A percentile compares a stretch with the other conserved stretches of the same genome.
Evolutionary conservation across 2,329 filamentous ascomycete genomes (phyloP).

Genomic region (Colletotrichum sp.): DNA sequence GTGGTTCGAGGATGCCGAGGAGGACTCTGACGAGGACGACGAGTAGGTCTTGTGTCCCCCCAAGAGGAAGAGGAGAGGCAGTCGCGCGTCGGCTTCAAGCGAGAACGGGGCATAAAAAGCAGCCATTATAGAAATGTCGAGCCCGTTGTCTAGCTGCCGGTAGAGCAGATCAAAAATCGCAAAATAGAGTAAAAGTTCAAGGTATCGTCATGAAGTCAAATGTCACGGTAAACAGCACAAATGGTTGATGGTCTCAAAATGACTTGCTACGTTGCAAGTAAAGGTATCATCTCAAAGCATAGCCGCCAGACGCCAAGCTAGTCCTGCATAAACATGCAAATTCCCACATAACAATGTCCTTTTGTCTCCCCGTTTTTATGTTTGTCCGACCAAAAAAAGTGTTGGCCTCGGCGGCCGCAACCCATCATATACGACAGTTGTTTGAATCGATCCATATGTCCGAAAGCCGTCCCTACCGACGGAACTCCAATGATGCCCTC

Average conservation of each 20-base stretch:
- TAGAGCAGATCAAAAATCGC: neutral
- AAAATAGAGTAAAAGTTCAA: conserved; percentile 4
- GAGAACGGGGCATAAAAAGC: neutral
- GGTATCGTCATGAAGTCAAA: neutral
- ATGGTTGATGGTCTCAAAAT: neutral
- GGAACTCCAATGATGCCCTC: neutral
- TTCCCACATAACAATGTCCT: neutral
- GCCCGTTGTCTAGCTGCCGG: neutral
- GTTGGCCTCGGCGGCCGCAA: neutral
- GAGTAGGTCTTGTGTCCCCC: conserved; percentile 18
- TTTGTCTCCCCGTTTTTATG: neutral
- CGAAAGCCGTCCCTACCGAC: neutral
- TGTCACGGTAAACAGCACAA: neutral
- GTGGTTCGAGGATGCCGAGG: conserved; percentile 79
- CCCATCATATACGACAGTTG: neutral
- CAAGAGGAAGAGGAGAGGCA: neutral
- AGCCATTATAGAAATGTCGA: neutral
- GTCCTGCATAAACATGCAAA: neutral
- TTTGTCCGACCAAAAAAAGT: neutral
- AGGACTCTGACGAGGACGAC: conserved; percentile 49
- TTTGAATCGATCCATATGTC: neutral
- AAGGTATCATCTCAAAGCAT: conserved; percentile 17
- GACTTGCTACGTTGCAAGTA: neutral
- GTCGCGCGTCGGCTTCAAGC: neutral
- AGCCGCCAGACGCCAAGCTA: conserved; percentile 16